phyloP scores from a whole-genome alignment of 1,284 basidiomycete species.

The Apiotrichum mycotoxinovorans region DNA sequence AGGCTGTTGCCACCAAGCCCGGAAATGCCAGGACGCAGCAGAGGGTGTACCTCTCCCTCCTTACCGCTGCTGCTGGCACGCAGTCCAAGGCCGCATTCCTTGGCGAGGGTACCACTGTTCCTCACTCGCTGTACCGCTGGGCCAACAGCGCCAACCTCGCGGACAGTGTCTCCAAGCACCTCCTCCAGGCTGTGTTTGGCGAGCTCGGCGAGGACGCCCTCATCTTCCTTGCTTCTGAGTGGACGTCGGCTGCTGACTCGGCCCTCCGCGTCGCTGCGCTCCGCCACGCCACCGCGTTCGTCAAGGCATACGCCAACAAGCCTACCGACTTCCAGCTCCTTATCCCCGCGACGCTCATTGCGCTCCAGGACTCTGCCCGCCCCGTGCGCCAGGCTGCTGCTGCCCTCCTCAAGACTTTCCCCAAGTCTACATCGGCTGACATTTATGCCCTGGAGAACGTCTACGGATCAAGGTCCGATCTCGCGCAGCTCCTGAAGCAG shows the following conservation, averaged over 20 bases:
- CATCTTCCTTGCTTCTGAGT: constrained; percentile 73
- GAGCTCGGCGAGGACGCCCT: constrained; percentile 67
- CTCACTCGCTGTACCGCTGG: constrained; percentile 57
- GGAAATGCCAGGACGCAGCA: constrained; percentile 32
- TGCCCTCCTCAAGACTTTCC: constrained; percentile 55
- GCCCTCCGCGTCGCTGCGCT: constrained; percentile 66
- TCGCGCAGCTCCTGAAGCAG: constrained; percentile 74
- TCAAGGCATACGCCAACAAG: constrained; percentile 52
- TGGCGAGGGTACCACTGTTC: constrained; percentile 17
- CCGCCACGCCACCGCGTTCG: constrained; percentile 64
- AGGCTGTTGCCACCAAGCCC: constrained; percentile 35
- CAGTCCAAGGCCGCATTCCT: constrained; percentile 6
- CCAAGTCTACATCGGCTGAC: constrained; percentile 41
- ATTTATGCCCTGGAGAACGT: constrained; percentile 80
- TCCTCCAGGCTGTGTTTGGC: constrained; percentile 66
- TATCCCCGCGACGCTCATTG: constrained; percentile 70
- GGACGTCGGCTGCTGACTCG: constrained; percentile 52
- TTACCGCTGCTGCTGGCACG: constrained; percentile 32
- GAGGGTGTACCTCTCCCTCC: constrained; percentile 31
- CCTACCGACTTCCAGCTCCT: constrained; percentile 75
- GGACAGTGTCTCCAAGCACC: constrained; percentile 55
- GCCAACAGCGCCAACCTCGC: constrained; percentile 56
- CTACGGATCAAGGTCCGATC: constrained; percentile 67
- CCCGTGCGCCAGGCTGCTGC: constrained; percentile 61
- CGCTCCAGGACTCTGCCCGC: constrained; percentile 58